Evolutionary conservation across 805 yeast species (phyloP).

Genomic region (Cyberlindnera suaveolens): DNA sequence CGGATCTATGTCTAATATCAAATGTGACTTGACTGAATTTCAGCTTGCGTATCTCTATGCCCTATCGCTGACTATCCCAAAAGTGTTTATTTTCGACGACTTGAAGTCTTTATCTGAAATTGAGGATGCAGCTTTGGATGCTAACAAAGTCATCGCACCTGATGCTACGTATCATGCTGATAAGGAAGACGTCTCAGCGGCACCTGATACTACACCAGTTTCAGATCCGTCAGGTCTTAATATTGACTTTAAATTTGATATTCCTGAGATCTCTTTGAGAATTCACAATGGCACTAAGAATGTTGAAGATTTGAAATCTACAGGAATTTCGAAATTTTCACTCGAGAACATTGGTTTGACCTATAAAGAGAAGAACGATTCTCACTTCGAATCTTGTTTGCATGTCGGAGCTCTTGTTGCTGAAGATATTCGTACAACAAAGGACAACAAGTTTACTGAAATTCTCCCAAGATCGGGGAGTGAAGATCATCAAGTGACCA

Average conservation of each 20-base stretch:
- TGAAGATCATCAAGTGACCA: slow-evolving; percentile 65
- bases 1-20: slow-evolving; percentile 59
- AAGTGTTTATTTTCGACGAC: slow-evolving; percentile 44
- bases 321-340: slow-evolving; percentile 49
- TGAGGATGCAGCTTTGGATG: slow-evolving; percentile 58
- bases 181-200: slow-evolving; percentile 13
- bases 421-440: slow-evolving; percentile 59
- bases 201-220: slow-evolving; percentile 15
- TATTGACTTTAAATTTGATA: slow-evolving; percentile 44
- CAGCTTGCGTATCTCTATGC: slow-evolving; percentile 56
- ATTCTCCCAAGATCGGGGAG: slow-evolving; percentile 67
- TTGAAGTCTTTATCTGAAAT: slow-evolving; percentile 41
- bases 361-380: slow-evolving; percentile 45
- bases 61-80: slow-evolving; percentile 49
- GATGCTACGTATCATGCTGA: slow-evolving; percentile 22
- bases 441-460: slow-evolving; percentile 67
- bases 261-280: slow-evolving; percentile 61
- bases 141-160: slow-evolving; percentile 44
- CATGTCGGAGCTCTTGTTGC: slow-evolving; percentile 70
- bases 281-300: slow-evolving; percentile 47
- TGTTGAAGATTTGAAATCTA: slow-evolving; percentile 28
- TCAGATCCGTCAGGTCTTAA: slow-evolving; percentile 22
- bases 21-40: slow-evolving; percentile 62
- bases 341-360: slow-evolving; percentile 51
- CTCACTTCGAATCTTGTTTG: slow-evolving; percentile 53